A percentile compares a stretch with the other conserved stretches of the same genome.
Conservation (phyloP, 2,329 filamentous ascomycete genomes). For the Ustulina deusta region DNA sequence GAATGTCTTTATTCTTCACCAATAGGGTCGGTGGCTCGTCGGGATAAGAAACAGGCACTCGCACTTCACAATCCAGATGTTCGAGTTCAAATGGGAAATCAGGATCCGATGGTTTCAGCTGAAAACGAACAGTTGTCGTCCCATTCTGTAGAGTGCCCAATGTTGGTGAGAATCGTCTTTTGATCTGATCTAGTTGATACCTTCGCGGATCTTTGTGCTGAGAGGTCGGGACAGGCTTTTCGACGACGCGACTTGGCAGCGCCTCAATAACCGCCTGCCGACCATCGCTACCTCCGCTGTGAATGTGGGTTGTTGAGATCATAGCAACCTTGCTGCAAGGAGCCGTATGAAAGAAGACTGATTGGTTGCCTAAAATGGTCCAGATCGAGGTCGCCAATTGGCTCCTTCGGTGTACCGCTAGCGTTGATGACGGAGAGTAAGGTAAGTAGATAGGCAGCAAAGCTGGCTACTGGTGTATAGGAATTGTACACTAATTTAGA, state of each 20-base stretch:
- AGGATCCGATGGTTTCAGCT: conserved; percentile 78
- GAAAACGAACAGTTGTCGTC: conserved; percentile 71
- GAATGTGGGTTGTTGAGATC: conserved; percentile 54
- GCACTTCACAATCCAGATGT: conserved; percentile 74
- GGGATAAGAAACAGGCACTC: conserved; percentile 74
- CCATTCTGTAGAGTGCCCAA: conserved; percentile 60
- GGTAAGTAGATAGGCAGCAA: not conserved
- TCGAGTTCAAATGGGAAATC: conserved; percentile 85
- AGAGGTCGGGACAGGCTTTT: conserved; percentile 73
- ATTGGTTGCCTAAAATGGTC: conserved; percentile 9
- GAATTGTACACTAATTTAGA: not conserved
- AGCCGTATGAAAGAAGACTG: not conserved
- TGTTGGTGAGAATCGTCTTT: conserved; percentile 70
- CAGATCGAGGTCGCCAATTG: conserved; percentile 18
- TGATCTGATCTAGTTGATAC: conserved; percentile 81
- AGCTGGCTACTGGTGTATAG: not conserved
- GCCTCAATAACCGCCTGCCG: conserved; percentile 62
- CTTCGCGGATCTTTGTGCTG: conserved; percentile 75
- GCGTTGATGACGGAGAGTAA: not conserved
- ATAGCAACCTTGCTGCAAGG: conserved; percentile 46
- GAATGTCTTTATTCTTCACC: conserved; percentile 76
- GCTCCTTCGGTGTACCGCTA: not conserved
- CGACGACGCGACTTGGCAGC: conserved; percentile 63
- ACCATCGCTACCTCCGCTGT: conserved; percentile 50
- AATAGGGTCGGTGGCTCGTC: conserved; percentile 67